phyloP scores from a whole-genome alignment of 768 basidiomycete genomes.

The Amanita rubescens region DNA sequence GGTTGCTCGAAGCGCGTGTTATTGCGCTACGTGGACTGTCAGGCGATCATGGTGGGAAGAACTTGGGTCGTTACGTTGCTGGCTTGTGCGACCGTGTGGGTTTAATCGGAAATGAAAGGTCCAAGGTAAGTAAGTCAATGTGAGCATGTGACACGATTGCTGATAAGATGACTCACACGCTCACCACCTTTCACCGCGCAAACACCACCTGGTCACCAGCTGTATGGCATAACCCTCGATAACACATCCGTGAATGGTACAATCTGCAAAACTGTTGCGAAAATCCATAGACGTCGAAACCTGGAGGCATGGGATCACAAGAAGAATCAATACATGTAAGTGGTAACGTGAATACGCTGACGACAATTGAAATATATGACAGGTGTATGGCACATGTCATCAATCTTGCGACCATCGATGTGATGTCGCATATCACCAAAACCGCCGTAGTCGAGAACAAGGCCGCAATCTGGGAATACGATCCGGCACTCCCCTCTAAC shows the following conservation, averaged over 20 bases:
- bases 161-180: neutral
- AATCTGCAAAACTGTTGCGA: constrained; percentile 12
- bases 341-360: neutral
- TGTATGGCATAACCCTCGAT: constrained; percentile 16
- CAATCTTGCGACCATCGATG: constrained; percentile 18
- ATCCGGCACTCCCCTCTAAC: constrained; percentile 18
- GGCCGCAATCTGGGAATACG: constrained; percentile 28
- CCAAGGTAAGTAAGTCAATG: constrained; percentile 15
- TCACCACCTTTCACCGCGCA: neutral
- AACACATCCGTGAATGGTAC: constrained; percentile 20
- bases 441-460: constrained; percentile 19
- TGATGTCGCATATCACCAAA: constrained; percentile 24
- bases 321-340: neutral
- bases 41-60: constrained; percentile 12
- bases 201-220: constrained; percentile 8
- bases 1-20: neutral
- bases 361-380: neutral
- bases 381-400: neutral
- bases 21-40: neutral
- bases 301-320: constrained; percentile 10
- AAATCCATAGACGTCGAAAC: constrained; percentile 6
- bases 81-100: constrained; percentile 18
- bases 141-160: neutral
- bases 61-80: constrained; percentile 20
- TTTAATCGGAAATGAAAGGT: constrained; percentile 9